Base-by-base conservation (phyloP, 306 rosid species). In the Vachellia collinsii region DNA sequence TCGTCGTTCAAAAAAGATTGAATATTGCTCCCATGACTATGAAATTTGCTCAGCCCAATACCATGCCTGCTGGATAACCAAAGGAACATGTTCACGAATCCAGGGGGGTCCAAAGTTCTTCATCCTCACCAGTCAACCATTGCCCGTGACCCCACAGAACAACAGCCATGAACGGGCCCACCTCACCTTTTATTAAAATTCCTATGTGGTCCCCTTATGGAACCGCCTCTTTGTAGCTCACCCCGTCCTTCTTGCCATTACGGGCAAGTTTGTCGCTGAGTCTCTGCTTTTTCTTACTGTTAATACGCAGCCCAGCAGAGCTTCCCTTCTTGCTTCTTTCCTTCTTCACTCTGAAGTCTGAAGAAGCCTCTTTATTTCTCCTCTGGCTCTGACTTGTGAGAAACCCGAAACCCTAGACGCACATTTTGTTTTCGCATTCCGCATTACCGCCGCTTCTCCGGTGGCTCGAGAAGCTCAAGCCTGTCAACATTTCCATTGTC, bases 341-440 rank as follows among this genome's bases (percentile, higher is more conserved):
- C 29, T 8, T 66, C 72, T 66, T 19, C 25, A 3, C 46, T 17
- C 48, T 66, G 48, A 6, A 29, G 34, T 29, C 34, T 29, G 34
- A 67, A 38, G 39, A 38, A 1, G 3, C 72, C 47, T 29, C 12
- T 68, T 72, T 67, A 72, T 76, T 47, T 67, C 79, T 70, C 64
- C 19, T 29, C 37, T 62, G n/a, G 38, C 67, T 61, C 39, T 61
- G 17, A 61, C 38, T 48, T 80, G 43, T 37, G 75, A 5, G 56
- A 70, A 34, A 12, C 58, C 8, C 81, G 61, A 84, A 86, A 88
- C 90, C 90, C 91, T 85, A 88, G 84, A 36, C 53, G n/a, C 46
- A 39, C 74, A 61, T 62, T 44, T 63, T 84, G 54, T 50, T 48
- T 84, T 72, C 4, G 39, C 56, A 7, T 71, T 70, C 63, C 23